Conservation (phyloP, 2,329 filamentous ascomycete genomes). For the Aspergillus carbonarius region DNA sequence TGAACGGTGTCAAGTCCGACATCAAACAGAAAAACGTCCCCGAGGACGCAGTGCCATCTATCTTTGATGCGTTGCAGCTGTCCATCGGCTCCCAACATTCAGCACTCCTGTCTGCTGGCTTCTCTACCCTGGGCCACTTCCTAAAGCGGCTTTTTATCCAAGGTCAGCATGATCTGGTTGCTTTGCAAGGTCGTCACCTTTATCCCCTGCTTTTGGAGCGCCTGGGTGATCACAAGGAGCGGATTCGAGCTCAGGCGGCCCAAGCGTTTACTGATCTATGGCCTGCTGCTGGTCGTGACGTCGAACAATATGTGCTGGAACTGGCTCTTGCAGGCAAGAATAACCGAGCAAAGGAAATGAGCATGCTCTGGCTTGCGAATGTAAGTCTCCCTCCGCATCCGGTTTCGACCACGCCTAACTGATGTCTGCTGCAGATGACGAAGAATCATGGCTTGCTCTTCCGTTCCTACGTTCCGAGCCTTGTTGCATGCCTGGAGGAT, state of each 20-base stretch:
- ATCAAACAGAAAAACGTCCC: conserved; percentile 94
- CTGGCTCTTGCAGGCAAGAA: conserved; percentile 77
- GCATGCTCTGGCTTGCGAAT: conserved; percentile 81
- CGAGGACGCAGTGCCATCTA: conserved; percentile 64
- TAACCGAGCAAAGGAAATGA: conserved; percentile 77
- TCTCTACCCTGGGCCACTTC: conserved; percentile 84
- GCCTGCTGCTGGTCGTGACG: conserved; percentile 65
- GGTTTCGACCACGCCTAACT: conserved; percentile 11
- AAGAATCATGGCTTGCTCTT: conserved; percentile 76
- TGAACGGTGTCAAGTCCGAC: conserved; percentile 75
- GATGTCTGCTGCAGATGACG: conserved; percentile 63
- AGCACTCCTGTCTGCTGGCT: conserved; percentile 75
- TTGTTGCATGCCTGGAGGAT: conserved; percentile 87
- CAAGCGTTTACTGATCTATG: conserved; percentile 78
- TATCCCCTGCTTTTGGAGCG: conserved; percentile 77
- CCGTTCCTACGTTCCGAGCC: conserved; percentile 73
- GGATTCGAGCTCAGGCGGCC: conserved; percentile 70
- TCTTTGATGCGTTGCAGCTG: conserved; percentile 79
- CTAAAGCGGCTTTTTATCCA: conserved; percentile 83
- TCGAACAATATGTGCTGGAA: conserved; percentile 78
- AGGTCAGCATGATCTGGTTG: conserved; percentile 70
- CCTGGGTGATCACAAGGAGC: conserved; percentile 85
- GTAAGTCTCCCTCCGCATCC: conserved; percentile 44
- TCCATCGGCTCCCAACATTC: conserved; percentile 76
- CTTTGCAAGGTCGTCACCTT: conserved; percentile 67